Evolutionary conservation across 352 stramenopile genomes (phyloP), one percentile per base, ranked within the genome.

Genomic region (Globisporangium polare): DNA sequence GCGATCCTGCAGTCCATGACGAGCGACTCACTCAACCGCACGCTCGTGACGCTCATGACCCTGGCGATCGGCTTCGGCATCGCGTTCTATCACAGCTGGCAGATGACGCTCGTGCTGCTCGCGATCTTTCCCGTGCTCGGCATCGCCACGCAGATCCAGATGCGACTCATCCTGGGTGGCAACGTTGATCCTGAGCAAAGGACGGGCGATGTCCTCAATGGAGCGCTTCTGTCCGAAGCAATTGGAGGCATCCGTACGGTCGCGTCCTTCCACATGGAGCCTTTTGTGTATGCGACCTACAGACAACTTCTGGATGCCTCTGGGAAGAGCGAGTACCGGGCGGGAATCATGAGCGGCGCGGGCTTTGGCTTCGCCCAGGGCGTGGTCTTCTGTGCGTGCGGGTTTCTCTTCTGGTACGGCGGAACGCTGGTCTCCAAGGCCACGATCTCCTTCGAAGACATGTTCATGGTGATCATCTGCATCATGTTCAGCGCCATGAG

Each of bases 341-440:
- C 75, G 37, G 85, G 86, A 1, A 51, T 92, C 7, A 62, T 78
- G 8, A 75, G 71, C 10, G 87, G 88, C 17, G 53, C 83, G 24
- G 83, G 67, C 9, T 83, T 89, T 53, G 87, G 87, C n/a, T 58
- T 92, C 20, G 86, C 75, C 1, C 81, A 94, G 53, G 69, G 80
- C 33, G 68, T 91, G 12, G 88, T 85, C 66, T 88, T 94, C 29
- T 61, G 78, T 37, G 66, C 75, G 1, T 71, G 90, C 35, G 83
- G 74, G 0, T 74, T 96, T 26, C 70, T 92, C 27, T 96, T 96
- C 60, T 95, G 73, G 70, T 70, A 86, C 39, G 87, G 77, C 22
- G 77, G 72, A 22, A 74, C 62, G 20, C 77, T 84, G 63, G 83
- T 93, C 17, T 71, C 60, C 15, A 53, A 84, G 20, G 69, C 64